Base-by-base conservation (phyloP, 2,329 filamentous ascomycete species). In the Colletotrichum scovillei region DNA sequence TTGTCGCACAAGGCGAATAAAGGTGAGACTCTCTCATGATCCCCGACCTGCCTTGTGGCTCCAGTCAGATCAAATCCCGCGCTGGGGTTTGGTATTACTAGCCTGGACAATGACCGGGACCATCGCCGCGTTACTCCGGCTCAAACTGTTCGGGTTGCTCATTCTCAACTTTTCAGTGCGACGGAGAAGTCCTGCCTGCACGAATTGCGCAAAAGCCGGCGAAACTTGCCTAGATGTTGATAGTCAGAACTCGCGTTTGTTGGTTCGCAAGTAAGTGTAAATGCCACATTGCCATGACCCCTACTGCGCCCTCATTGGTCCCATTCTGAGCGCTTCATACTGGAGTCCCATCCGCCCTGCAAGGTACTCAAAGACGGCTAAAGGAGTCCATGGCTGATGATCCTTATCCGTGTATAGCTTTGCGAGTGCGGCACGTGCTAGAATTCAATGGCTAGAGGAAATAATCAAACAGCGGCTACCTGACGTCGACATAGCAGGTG, bases 221-320 rank as follows among this genome's bases (percentile, higher is more conserved):
- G 77, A 80, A 14, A 67, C 76, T 4, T 84, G 82, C 68, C 75
- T 84, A 1, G 82, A 84, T 63, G 82, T 84, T 1, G 82, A 84
- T 69, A 78, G 78, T 19, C 81, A 80, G 38, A 82, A 84, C 67
- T 80, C 79, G 5, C 76, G 79, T 2, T 38, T 81, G 22, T 76
- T 78, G 4, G 80, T 84, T 8, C 79, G 82, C 62, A 81, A 83
- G 79, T 81, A 72, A 77, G 77, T 60, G 57, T 38, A 2, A 64
- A 28, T 38, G 35, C 19, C 12, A 12, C 1, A 22, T 12, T 24
- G 9, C 11, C 22, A n/a, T 30, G 11, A 5, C 14, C 35, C 35
- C 35, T 38, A 38, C 35, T 38, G 35, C 35, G 5, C 12, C 35
- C 35, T 16, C 35, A 7, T 38, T 38, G 35, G 35, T 6, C 16